Percentiles rank a stretch among this genome's conserved stretches.
Conservation (phyloP, 1,139 yeast species). For the Debaryomyces sp. region DNA sequence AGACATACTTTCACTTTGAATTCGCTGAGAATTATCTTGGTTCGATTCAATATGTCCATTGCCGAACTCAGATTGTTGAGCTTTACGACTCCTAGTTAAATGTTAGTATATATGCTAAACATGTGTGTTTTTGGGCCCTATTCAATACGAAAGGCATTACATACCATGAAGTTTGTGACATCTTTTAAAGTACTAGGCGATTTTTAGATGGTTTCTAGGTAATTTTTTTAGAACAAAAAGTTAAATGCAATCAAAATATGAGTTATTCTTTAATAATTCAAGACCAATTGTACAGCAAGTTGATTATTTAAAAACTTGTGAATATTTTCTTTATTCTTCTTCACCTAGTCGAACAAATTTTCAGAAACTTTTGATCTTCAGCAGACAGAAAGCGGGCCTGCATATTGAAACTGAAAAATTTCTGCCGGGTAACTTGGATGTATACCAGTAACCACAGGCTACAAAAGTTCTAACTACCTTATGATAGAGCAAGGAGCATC, state of each 20-base stretch:
- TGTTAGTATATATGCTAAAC: conserved; percentile 7
- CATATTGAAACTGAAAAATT: background rate
- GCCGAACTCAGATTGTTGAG: conserved; percentile 10
- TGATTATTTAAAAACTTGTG: background rate
- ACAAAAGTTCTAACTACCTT: background rate
- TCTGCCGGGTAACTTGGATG: conserved; percentile 1
- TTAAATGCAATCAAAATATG: background rate
- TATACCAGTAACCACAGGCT: background rate
- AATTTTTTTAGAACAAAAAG: background rate
- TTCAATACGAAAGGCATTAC: conserved; percentile 7
- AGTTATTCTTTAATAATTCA: background rate
- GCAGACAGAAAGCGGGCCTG: conserved; percentile 1
- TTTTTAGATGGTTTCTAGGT: background rate
- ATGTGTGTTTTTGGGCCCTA: background rate
- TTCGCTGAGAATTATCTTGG: background rate
- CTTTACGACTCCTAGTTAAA: conserved; percentile 12
- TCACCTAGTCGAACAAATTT: conserved; percentile 3
- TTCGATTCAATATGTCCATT: conserved; percentile 6
- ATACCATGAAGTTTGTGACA: conserved; percentile 23
- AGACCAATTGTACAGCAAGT: conserved; percentile 6
- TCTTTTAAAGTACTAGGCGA: conserved; percentile 5
- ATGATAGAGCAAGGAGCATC: background rate
- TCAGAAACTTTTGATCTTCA: conserved; percentile 4
- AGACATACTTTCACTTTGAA: background rate
- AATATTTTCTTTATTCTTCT: background rate